phyloP scores from a whole-genome alignment of 1,284 basidiomycete species.

The Waitea zeae region DNA sequence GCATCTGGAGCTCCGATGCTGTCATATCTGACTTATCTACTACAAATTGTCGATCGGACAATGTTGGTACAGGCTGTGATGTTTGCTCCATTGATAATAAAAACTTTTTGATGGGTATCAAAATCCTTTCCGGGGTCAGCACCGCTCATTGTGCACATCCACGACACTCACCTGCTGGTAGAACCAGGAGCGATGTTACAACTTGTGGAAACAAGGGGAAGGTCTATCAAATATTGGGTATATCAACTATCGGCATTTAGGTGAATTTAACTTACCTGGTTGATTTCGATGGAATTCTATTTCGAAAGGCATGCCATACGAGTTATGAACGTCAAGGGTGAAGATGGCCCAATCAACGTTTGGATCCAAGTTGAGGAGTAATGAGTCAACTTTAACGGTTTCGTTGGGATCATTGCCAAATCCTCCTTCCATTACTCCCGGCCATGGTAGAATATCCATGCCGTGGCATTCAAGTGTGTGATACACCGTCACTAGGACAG shows the following conservation, averaged over 20 bases:
- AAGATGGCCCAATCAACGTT: slow-evolving; percentile 69
- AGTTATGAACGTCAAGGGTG: slow-evolving; percentile 75
- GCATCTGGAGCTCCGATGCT: slow-evolving; percentile 35
- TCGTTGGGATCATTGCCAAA: too few relatives aligned
- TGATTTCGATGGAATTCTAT: slow-evolving; percentile 56
- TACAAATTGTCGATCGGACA: slow-evolving; percentile 86
- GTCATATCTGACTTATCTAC: slow-evolving; percentile 59
- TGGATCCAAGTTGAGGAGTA: too few relatives aligned
- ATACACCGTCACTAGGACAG: slow-evolving; percentile 82
- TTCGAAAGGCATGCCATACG: slow-evolving; percentile 79
- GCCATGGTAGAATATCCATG: slow-evolving; percentile 62
- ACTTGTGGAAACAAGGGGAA: too few relatives aligned
- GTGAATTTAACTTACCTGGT: too few relatives aligned
- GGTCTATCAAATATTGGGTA: too few relatives aligned
- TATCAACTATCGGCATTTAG: too few relatives aligned
- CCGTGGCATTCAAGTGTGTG: slow-evolving; percentile 76
- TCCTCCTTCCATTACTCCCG: too few relatives aligned
- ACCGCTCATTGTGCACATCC: slow-evolving; percentile 1
- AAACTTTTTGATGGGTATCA: slow-evolving; percentile 65
- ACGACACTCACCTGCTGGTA: slow-evolving; percentile 45
- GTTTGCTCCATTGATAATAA: slow-evolving; percentile 38
- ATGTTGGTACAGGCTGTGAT: slow-evolving; percentile 58
- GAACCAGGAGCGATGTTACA: slow-evolving; percentile 80
- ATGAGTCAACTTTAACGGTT: too few relatives aligned
- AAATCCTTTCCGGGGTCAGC: slow-evolving; percentile 29